These are phyloP conservation scores for Leccinum angustisporum DNA, from an alignment of 1,284 basidiomycete species.

Conservation along the genomic window DNA sequence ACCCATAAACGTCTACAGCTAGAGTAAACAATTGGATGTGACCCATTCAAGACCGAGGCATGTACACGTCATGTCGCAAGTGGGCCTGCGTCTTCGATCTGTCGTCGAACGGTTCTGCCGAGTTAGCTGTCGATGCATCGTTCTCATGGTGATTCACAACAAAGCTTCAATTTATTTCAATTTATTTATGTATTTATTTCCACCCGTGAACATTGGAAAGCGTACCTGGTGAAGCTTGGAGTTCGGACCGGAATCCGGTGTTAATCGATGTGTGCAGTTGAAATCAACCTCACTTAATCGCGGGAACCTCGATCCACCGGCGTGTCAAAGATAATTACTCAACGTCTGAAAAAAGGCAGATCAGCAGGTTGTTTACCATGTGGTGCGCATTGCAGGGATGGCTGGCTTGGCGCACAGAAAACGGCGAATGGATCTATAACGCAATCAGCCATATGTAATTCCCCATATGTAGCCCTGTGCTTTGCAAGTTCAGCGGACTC, in stretches of 20 bases:
- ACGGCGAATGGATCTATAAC: not conserved
- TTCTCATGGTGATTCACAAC: slow-evolving; percentile 9
- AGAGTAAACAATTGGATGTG: not conserved
- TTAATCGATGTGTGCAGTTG: not conserved
- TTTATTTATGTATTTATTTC: not conserved
- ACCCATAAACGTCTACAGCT: not conserved
- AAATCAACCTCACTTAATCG: not conserved
- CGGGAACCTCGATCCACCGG: not conserved
- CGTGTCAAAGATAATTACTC: not conserved
- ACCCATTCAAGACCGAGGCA: slow-evolving; percentile 1
- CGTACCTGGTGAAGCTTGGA: not conserved
- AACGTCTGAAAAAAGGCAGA: not conserved
- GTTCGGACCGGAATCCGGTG: not conserved
- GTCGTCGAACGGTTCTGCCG: slow-evolving; percentile 2
- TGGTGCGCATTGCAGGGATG: not conserved
- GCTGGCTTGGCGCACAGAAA: not conserved
- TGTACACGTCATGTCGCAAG: not conserved
- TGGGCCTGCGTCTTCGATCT: not conserved
- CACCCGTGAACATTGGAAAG: not conserved
- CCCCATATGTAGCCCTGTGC: not conserved
- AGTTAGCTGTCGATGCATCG: not conserved
- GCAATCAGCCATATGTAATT: not conserved
- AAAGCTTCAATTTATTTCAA: not conserved
- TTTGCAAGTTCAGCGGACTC: not conserved
- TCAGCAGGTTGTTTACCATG: not conserved